Percentiles rank a stretch among this genome's conserved stretches.
phyloP scores from a whole-genome alignment of 1,284 basidiomycete species.

The Laetiporus sulphureus region DNA sequence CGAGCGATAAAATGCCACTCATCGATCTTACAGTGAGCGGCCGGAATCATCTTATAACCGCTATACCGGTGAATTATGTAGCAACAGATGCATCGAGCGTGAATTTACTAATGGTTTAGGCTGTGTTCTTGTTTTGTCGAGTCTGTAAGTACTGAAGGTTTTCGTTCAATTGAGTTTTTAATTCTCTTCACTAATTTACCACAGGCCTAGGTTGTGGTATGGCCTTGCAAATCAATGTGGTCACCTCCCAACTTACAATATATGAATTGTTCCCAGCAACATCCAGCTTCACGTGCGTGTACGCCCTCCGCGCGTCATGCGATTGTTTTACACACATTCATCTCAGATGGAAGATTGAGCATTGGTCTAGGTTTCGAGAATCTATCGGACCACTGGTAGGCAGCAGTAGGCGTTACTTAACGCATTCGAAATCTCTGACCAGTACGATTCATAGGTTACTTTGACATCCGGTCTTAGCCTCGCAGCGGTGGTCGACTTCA shows the following conservation, averaged over 20 bases:
- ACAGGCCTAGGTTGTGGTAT: neutral
- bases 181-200: neutral
- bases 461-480: constrained; percentile 7
- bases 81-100: neutral
- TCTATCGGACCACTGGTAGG: neutral
- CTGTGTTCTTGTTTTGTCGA: neutral
- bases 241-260: neutral
- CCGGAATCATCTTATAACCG: neutral
- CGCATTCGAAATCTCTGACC: too few species aligned
- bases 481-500: constrained; percentile 6
- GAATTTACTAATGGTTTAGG: neutral
- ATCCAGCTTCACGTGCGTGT: constrained; percentile 1
- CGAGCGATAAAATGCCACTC: too few species aligned
- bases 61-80: neutral
- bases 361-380: neutral
- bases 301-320: too few species aligned
- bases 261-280: neutral
- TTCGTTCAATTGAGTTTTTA: neutral
- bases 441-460: constrained; percentile 6
- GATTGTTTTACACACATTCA: too few species aligned
- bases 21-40: neutral
- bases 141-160: neutral
- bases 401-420: neutral
- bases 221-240: neutral
- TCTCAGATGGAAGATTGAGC: neutral